Percentiles rank a stretch among this genome's conserved stretches.
phyloP scores from a whole-genome alignment of 2,329 filamentous ascomycete species.

The Xylariaceae sp. region DNA sequence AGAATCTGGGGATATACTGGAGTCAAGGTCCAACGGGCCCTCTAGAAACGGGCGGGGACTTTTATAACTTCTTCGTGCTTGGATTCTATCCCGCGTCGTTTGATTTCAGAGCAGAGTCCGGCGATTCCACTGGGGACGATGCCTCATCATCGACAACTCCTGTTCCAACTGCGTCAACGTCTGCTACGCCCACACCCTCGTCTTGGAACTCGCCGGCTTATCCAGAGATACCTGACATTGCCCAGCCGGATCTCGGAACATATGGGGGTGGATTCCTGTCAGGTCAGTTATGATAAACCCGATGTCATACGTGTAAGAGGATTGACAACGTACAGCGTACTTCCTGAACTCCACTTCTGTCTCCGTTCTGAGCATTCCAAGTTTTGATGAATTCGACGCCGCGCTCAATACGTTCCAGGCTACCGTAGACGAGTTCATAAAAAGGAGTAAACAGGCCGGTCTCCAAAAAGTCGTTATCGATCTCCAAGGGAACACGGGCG shows the following conservation, averaged over 20 bases:
- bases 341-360: slow-evolving; percentile 19
- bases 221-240: slow-evolving; percentile 9
- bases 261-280: slow-evolving; percentile 9
- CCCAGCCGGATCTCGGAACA: slow-evolving; percentile 8
- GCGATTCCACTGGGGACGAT: not conserved
- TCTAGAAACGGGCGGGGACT: slow-evolving; percentile 35
- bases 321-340: slow-evolving; percentile 11
- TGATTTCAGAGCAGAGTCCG: not conserved
- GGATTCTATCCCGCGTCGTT: slow-evolving; percentile 16
- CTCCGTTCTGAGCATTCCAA: slow-evolving; percentile 36
- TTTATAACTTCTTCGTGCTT: slow-evolving; percentile 40
- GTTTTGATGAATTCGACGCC: slow-evolving; percentile 26
- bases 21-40: slow-evolving; percentile 20
- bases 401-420: slow-evolving; percentile 25
- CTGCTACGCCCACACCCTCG: not conserved
- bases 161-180: not conserved
- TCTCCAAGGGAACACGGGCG: slow-evolving; percentile 18
- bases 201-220: slow-evolving; percentile 11
- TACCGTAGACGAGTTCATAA: slow-evolving; percentile 26
- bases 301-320: not conserved
- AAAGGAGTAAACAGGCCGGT: not conserved
- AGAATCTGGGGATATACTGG: slow-evolving; percentile 4
- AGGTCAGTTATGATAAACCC: slow-evolving; percentile 1
- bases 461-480: slow-evolving; percentile 18
- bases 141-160: not conserved